Conservation (phyloP, 2,329 filamentous ascomycete genomes). For the Neoscytalidium dimidiatum region DNA sequence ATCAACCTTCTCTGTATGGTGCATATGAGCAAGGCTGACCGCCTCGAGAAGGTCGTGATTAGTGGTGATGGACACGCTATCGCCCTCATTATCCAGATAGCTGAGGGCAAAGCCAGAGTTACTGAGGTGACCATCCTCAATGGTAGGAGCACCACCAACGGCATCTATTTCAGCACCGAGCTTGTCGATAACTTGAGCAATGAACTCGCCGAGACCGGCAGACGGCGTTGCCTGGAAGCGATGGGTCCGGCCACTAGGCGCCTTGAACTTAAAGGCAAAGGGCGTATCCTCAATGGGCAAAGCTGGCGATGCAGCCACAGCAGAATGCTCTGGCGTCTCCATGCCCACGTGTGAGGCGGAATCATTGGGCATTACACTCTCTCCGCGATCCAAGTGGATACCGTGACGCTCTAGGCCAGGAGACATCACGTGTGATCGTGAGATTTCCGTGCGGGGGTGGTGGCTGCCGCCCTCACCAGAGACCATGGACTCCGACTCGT, state of each 20-base stretch:
- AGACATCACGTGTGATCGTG: slow-evolving; percentile 76
- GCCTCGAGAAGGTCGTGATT: slow-evolving; percentile 92
- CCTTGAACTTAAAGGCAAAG: slow-evolving; percentile 99
- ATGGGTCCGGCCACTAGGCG: slow-evolving; percentile 91
- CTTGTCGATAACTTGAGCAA: slow-evolving; percentile 77
- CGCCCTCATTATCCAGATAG: slow-evolving; percentile 95
- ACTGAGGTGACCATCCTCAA: slow-evolving; percentile 77
- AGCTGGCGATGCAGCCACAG: slow-evolving; percentile 58
- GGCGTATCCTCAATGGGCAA: slow-evolving; percentile 66
- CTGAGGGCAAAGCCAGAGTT: slow-evolving; percentile 84
- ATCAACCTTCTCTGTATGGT: slow-evolving; percentile 87
- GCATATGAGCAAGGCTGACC: slow-evolving; percentile 77
- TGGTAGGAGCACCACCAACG: slow-evolving; percentile 77
- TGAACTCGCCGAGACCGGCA: slow-evolving; percentile 77
- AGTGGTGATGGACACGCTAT: slow-evolving; percentile 94
- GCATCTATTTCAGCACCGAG: slow-evolving; percentile 79
- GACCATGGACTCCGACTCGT: slow-evolving; percentile 94
- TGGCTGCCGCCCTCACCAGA: slow-evolving; percentile 86
- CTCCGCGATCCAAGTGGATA: slow-evolving; percentile 62
- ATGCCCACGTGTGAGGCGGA: slow-evolving; percentile 90
- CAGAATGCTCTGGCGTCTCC: slow-evolving; percentile 73
- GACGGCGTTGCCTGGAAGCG: slow-evolving; percentile 81
- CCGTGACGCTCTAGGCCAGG: slow-evolving; percentile 68
- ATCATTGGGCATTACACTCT: slow-evolving; percentile 89
- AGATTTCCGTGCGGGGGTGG: slow-evolving; percentile 63